phyloP scores from a whole-genome alignment of 768 basidiomycete species.

The Coprinopsis sp. region DNA sequence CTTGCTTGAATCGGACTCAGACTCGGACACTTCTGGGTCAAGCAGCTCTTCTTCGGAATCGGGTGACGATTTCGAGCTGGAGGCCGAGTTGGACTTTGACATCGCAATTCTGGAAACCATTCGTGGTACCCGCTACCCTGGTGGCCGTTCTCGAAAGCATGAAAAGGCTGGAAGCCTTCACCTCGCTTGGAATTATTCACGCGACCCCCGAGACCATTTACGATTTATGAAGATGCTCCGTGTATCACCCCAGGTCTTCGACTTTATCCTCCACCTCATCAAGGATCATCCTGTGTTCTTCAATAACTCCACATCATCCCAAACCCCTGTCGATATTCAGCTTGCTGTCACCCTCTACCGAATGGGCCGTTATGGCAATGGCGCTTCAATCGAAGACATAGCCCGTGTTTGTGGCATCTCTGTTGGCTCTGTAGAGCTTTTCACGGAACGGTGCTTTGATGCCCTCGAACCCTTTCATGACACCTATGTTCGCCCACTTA shows the following conservation, averaged over 20 bases:
- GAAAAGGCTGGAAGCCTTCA: background rate
- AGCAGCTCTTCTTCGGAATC: too few species aligned
- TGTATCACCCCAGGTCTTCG: background rate
- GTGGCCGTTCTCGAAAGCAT: background rate
- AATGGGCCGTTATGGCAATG: conserved; percentile 15
- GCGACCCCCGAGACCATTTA: background rate
- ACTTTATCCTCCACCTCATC: background rate
- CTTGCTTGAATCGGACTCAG: too few species aligned
- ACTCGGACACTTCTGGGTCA: too few species aligned
- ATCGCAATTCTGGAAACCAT: background rate
- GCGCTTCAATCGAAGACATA: conserved; percentile 12
- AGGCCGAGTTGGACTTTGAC: too few species aligned
- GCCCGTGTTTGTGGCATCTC: conserved; percentile 7
- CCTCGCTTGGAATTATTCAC: background rate
- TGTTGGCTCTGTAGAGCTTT: conserved; percentile 16
- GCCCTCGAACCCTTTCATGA: conserved; percentile 29
- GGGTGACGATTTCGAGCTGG: too few species aligned
- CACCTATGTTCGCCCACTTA: conserved; percentile 23
- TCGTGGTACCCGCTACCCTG: background rate
- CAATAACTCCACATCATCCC: background rate
- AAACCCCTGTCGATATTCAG: conserved; percentile 13
- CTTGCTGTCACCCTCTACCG: conserved; percentile 14
- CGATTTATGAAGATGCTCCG: background rate
- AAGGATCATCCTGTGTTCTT: background rate
- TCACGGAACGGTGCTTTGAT: conserved; percentile 23